Percentiles rank a stretch among this genome's conserved stretches.
These are phyloP conservation scores for Vicia villosa DNA, from an alignment of 306 rosid genomes.

Conservation along the genomic window DNA sequence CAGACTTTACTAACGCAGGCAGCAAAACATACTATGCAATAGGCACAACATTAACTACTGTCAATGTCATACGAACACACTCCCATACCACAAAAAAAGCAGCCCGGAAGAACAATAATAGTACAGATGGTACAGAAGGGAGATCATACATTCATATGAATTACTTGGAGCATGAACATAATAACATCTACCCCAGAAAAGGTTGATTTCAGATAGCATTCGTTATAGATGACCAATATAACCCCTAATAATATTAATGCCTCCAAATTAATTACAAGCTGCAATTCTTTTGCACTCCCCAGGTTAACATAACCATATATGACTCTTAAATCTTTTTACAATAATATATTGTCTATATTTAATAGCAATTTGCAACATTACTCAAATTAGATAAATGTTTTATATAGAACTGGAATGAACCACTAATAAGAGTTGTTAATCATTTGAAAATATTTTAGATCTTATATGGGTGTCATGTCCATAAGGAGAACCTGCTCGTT, in stretches of 20 bases:
- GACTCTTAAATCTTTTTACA: background rate
- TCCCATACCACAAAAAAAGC: background rate
- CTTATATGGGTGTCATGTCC: background rate
- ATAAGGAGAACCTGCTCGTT: constrained; percentile 70
- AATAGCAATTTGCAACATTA: constrained; percentile 3
- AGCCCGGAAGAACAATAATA: background rate
- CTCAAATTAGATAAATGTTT: background rate
- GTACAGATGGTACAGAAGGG: background rate
- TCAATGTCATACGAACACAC: background rate
- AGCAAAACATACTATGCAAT: constrained; percentile 6
- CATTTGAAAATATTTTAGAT: background rate
- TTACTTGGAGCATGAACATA: background rate
- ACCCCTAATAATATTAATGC: background rate
- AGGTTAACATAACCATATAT: background rate
- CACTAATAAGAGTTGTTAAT: constrained; percentile 2
- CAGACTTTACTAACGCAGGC: background rate
- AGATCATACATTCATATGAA: too few relatives aligned
- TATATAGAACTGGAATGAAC: constrained; percentile 20
- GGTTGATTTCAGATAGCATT: background rate
- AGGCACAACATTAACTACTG: background rate
- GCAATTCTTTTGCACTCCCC: constrained; percentile 14
- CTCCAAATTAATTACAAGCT: background rate
- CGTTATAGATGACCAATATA: background rate
- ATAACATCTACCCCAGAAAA: background rate
- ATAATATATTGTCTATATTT: constrained; percentile 1